Evolutionary conservation across 306 rosid species (phyloP), one percentile per base, ranked within the genome.

Genomic region (Trifolium repens): DNA sequence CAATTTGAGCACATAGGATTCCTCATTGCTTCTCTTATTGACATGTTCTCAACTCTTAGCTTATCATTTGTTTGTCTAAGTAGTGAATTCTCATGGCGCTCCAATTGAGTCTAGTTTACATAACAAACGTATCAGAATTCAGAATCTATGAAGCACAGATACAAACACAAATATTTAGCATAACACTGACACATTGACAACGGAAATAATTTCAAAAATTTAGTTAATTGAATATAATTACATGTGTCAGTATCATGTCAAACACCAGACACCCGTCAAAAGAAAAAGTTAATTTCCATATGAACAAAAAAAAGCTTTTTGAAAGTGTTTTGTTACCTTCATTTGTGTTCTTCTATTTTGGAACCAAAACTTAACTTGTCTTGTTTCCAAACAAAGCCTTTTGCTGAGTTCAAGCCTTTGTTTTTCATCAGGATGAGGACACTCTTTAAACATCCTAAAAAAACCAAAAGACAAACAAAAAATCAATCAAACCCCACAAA

Each of bases 401-500:
- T 72, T 79, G 75, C 98, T 89, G 3, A 93, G 94, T 79, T 90
- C 94, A 80, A 87, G 69, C 46, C 98, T 85, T 78, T 93, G 98
- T 75, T 93, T 93, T 87, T 93, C 98, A 76, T 93, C 98, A 2
- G 98, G 96, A 74, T 93, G 98, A 83, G 96, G 98, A 73, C 90
- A 89, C 85, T 93, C 96, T 82, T 90, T 93, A 78, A 90, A 93
- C 60, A 90, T 71, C 77, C 98, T 93, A 58, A 39, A 78, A 78
- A 4, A 19, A 3, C 4, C 17, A 73, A 68, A 69, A 12, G 5
- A 26, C 26, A 78, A 55, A 46, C 1, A 14, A 10, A 57, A 49
- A 7, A 9, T 60, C 10, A 57, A 32, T 26, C 52, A 17, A 54
- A 73, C 16, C 42, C 35, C 67, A 24, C 68, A 57, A 39, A 24